Base-by-base conservation (phyloP, 78 protist genomes). In the Speleostelium caveatum region DNA sequence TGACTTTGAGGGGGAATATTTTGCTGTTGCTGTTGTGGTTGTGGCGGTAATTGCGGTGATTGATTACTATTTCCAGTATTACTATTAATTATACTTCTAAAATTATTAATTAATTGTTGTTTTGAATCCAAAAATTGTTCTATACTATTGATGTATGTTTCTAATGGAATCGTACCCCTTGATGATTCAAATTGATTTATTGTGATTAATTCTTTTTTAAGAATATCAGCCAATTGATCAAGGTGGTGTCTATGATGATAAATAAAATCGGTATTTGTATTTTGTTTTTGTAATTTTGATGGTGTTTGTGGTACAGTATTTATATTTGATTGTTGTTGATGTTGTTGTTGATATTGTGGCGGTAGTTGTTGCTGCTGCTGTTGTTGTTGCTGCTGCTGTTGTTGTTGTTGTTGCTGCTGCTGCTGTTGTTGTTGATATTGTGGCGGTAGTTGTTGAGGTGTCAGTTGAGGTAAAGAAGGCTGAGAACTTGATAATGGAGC, bases 201-300 rank as follows among this genome's bases (percentile, higher is more conserved):
- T 7, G 79, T 21, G 24, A 49, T 45, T 36, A 83, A 42, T 45
- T 83, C 90, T 38, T 67, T 83, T 38, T 83, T 83, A 30, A 83
- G 32, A 3, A 83, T 55, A 21, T 69, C 90, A 10, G 90, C 90
- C 22, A 68, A 59, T 41, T 83, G 90, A 69, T 83, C 90, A 2
- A 83, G 24, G 42, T 83, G 90, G 12, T 36, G 16, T 49, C 90
- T 68, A 42, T 69, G 90, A 69, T 69, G 49, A 59, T 59, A 55
- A 2, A 83, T 72, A 39, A 51, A 83, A 59, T 83, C 90, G 41
- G 45, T 33, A 33, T 24, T 69, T 21, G 14, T 75, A 42, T 42
- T 77, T 19, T 39, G 6, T 65, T 6, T 45, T 45, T 6, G n/a
- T 56, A 22, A 3, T 56, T 7, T 21, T 56, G n/a, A 7, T 77